Conservation (phyloP, 176 grass and related monocot species). For the Carex littledalei region DNA sequence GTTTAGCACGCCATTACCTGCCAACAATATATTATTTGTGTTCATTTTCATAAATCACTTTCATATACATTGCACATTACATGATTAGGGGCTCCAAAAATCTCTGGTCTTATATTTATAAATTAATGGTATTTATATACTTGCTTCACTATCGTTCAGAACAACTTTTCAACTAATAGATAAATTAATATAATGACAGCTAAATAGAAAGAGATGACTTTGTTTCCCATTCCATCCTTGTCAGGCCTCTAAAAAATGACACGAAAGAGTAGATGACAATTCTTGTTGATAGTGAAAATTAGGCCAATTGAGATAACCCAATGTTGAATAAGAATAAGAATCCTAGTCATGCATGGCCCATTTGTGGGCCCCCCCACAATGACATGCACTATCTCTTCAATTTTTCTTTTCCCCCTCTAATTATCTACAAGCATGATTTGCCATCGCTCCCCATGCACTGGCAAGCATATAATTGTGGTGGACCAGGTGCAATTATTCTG, state of each 20-base stretch:
- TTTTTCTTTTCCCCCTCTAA: neutral
- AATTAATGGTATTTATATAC: neutral
- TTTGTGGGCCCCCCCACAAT: neutral
- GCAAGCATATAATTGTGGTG: constrained; percentile 16
- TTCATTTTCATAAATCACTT: neutral
- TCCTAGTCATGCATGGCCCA: constrained; percentile 14
- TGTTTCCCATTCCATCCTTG: neutral
- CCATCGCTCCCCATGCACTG: constrained; percentile 3
- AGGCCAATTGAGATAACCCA: constrained; percentile 8
- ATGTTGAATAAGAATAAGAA: constrained; percentile 24
- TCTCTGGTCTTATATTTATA: neutral
- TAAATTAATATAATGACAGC: neutral
- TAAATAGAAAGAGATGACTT: neutral
- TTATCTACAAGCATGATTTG: constrained; percentile 21
- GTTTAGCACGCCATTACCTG: neutral
- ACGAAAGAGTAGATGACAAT: constrained; percentile 15
- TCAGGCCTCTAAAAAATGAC: neutral
- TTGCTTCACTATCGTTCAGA: neutral
- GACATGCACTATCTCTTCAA: constrained; percentile 3
- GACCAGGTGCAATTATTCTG: constrained; percentile 12
- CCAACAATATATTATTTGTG: neutral
- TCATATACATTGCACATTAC: neutral
- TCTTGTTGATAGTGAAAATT: constrained; percentile 17
- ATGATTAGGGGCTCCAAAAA: neutral
- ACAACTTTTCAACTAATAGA: constrained; percentile 2